These are phyloP conservation scores for Colletotrichum sp. DNA, from an alignment of 2,329 filamentous ascomycete genomes.

Conservation along the genomic window DNA sequence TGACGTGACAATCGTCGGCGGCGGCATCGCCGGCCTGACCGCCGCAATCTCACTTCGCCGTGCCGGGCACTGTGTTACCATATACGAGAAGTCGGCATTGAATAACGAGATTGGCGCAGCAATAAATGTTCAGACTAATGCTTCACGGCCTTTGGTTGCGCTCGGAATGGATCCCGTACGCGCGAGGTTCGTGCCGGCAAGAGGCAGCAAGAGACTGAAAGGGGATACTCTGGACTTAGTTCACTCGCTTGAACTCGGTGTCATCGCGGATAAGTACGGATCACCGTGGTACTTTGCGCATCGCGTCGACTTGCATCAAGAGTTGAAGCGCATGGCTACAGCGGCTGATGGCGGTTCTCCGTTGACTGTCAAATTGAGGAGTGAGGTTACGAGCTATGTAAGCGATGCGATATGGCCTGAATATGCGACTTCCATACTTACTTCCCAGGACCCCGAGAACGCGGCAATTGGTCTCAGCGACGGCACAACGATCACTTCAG, in stretches of 20 bases:
- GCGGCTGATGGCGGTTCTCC: slow-evolving; percentile 28
- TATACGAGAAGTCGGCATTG: slow-evolving; percentile 42
- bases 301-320: slow-evolving; percentile 44
- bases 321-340: slow-evolving; percentile 37
- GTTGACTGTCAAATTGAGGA: slow-evolving; percentile 26
- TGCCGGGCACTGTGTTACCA: slow-evolving; percentile 34
- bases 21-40: slow-evolving; percentile 40
- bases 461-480: slow-evolving; percentile 32
- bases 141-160: slow-evolving; percentile 34
- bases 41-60: slow-evolving; percentile 37
- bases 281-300: slow-evolving; percentile 36
- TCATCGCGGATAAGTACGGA: background rate
- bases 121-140: slow-evolving; percentile 43
- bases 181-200: slow-evolving; percentile 30
- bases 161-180: slow-evolving; percentile 38
- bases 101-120: slow-evolving; percentile 43
- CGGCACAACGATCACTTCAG: slow-evolving; percentile 31
- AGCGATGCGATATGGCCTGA: background rate
- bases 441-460: slow-evolving; percentile 23
- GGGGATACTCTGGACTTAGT: background rate
- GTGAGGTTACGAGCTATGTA: slow-evolving; percentile 31
- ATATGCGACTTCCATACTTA: background rate
- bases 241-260: slow-evolving; percentile 21
- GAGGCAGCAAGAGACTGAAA: slow-evolving; percentile 17
- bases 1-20: slow-evolving; percentile 33